Conservation (phyloP, 768 basidiomycete genomes). For the Auricularia sp. region DNA sequence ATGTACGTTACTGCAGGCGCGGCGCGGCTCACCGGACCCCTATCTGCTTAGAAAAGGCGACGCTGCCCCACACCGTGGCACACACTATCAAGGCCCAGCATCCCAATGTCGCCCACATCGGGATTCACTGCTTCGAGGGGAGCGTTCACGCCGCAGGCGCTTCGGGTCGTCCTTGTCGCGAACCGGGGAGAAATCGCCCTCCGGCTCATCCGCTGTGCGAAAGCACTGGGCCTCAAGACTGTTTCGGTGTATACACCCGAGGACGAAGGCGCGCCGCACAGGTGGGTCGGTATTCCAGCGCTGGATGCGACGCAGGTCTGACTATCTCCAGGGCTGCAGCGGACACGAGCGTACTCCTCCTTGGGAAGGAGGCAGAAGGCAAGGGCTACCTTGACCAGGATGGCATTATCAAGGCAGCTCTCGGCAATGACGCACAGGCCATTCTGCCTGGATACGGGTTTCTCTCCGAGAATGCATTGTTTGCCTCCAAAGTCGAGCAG, state of each 20-base stretch:
- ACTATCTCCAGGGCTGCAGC: slow-evolving; percentile 38
- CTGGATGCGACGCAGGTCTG: no score
- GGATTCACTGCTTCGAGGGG: no score
- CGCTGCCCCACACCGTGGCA: no score
- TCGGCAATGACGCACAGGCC: slow-evolving; percentile 32
- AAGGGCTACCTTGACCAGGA: slow-evolving; percentile 31
- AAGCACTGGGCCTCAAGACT: slow-evolving; percentile 38
- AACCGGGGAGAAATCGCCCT: slow-evolving; percentile 68
- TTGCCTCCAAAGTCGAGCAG: slow-evolving; percentile 35
- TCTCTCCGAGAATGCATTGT: slow-evolving; percentile 51
- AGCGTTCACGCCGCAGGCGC: no score
- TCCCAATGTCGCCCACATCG: no score
- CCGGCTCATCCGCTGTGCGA: slow-evolving; percentile 49
- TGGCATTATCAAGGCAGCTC: slow-evolving; percentile 34
- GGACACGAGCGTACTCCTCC: slow-evolving; percentile 12
- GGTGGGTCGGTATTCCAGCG: slow-evolving; percentile 25
- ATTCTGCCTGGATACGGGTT: slow-evolving; percentile 60
- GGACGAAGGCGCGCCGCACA: slow-evolving; percentile 50
- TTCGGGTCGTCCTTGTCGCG: slow-evolving; percentile 38
- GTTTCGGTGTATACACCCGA: slow-evolving; percentile 50
- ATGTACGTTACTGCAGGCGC: no score
- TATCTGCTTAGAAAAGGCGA: no score
- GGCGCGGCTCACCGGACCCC: no score
- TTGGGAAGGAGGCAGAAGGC: slow-evolving; percentile 26
- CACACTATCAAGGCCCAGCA: no score